Conservation (phyloP, 164 flowering plant species). For the Tetrastigma voinierianum region DNA sequence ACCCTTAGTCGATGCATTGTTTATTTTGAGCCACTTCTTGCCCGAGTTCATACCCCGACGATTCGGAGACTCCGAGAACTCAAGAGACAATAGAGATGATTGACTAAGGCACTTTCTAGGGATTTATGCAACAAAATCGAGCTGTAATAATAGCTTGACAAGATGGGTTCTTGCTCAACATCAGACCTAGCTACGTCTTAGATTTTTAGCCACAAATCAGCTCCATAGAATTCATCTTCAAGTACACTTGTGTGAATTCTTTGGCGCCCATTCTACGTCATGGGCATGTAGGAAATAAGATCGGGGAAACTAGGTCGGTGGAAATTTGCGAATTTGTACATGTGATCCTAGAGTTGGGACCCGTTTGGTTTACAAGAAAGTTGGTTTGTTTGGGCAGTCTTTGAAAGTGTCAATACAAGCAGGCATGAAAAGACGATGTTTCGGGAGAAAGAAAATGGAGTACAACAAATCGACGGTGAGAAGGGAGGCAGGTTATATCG, state of each 20-base stretch:
- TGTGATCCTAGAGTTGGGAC: constrained; percentile 27
- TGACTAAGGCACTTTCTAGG: constrained; percentile 49
- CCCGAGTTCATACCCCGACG: too few species aligned
- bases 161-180: constrained; percentile 53
- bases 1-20: too few species aligned
- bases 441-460: constrained; percentile 1
- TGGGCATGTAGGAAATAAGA: constrained; percentile 33
- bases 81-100: too few species aligned
- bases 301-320: constrained; percentile 37
- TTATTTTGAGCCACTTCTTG: too few species aligned
- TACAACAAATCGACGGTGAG: neutral
- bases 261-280: constrained; percentile 17
- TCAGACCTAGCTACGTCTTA: constrained; percentile 54
- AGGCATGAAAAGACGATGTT: constrained; percentile 34
- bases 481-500: constrained; percentile 9
- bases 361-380: constrained; percentile 25
- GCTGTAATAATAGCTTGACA: constrained; percentile 44
- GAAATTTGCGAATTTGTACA: constrained; percentile 22
- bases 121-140: constrained; percentile 52
- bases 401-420: constrained; percentile 44
- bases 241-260: neutral
- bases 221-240: constrained; percentile 13
- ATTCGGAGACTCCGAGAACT: too few species aligned
- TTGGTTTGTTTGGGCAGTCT: constrained; percentile 15
- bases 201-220: constrained; percentile 48